A percentile compares a stretch with the other conserved stretches of the same genome.
Evolutionary conservation across 1,284 basidiomycete species (phyloP).

Genomic region (Entoloma clypeatum): DNA sequence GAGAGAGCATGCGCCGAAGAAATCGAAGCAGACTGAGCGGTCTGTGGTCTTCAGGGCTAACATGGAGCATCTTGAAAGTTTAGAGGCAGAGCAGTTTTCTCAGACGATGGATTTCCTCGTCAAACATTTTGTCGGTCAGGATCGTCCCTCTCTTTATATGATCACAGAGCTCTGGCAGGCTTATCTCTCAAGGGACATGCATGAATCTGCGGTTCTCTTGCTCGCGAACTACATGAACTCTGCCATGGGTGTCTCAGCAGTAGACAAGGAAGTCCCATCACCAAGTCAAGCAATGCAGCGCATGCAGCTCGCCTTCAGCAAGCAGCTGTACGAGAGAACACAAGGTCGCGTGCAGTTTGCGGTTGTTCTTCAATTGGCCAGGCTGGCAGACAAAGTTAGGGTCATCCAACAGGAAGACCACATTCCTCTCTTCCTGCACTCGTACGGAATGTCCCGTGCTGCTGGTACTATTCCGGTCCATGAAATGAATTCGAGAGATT

Average conservation of each 20-base stretch:
- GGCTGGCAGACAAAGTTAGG: slow-evolving; percentile 11
- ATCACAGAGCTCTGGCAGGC: slow-evolving; percentile 20
- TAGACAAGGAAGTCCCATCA: background rate
- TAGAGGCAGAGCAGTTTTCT: slow-evolving; percentile 7
- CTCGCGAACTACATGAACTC: slow-evolving; percentile 5
- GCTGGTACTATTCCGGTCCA: slow-evolving; percentile 18
- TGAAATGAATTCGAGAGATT: slow-evolving; percentile 27
- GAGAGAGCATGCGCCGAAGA: background rate
- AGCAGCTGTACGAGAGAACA: slow-evolving; percentile 15
- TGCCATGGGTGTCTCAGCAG: background rate
- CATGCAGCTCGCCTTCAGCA: slow-evolving; percentile 16
- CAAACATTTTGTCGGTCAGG: slow-evolving; percentile 2
- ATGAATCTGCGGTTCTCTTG: slow-evolving; percentile 12
- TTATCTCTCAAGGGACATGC: slow-evolving; percentile 24
- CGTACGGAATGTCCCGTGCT: slow-evolving; percentile 27
- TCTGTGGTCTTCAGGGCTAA: slow-evolving; percentile 18
- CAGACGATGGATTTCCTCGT: slow-evolving; percentile 14
- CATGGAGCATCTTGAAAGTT: slow-evolving; percentile 9
- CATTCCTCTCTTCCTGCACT: slow-evolving; percentile 30
- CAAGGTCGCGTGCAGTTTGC: slow-evolving; percentile 15
- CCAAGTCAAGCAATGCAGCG: slow-evolving; percentile 6
- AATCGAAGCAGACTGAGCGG: slow-evolving; percentile 9
- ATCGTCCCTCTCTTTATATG: slow-evolving; percentile 2
- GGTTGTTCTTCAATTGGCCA: slow-evolving; percentile 14
- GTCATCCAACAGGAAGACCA: slow-evolving; percentile 13